A percentile compares a stretch with the other conserved stretches of the same genome.
These are phyloP conservation scores for Paspalum vaginatum DNA, from an alignment of 176 grass and related monocot species.

Conservation along the genomic window DNA sequence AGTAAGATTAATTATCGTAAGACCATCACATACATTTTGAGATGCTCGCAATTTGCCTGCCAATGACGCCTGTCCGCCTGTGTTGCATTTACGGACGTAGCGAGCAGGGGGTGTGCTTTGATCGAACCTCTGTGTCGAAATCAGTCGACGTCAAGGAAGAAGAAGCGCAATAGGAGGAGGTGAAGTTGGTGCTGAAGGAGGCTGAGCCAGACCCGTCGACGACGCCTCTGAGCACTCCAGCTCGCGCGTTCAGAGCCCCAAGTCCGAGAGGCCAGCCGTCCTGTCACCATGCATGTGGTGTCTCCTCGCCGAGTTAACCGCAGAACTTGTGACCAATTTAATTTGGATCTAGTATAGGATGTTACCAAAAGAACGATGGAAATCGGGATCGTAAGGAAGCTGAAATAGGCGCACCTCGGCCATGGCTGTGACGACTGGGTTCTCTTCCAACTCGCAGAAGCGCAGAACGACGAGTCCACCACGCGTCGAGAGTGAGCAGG, in stretches of 20 bases:
- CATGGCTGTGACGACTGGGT: conserved; percentile 29
- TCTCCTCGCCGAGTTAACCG: background rate
- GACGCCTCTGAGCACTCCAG: conserved; percentile 30
- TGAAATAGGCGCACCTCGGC: conserved; percentile 42
- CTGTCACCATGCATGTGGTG: conserved; percentile 15
- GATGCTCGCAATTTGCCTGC: background rate
- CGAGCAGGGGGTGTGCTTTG: background rate
- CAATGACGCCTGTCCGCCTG: too few relatives aligned
- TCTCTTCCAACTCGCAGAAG: background rate
- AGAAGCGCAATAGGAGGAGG: conserved; percentile 45
- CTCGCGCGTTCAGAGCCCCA: conserved; percentile 44
- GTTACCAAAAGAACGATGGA: background rate
- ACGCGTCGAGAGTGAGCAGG: too few relatives aligned
- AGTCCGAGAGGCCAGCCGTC: conserved; percentile 81
- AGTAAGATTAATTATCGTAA: background rate
- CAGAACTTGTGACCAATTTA: background rate
- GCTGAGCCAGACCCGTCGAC: conserved; percentile 41
- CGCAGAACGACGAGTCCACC: background rate
- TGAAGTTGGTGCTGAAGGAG: conserved; percentile 61
- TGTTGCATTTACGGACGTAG: background rate
- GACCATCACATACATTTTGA: background rate
- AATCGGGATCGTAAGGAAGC: background rate
- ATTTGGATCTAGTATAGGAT: background rate
- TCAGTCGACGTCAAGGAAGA: conserved; percentile 60
- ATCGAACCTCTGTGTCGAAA: conserved; percentile 50